Evolutionary conservation across 2,329 filamentous ascomycete genomes (phyloP), one percentile per base, ranked within the genome.

Genomic region (Pezicula carpinea): DNA sequence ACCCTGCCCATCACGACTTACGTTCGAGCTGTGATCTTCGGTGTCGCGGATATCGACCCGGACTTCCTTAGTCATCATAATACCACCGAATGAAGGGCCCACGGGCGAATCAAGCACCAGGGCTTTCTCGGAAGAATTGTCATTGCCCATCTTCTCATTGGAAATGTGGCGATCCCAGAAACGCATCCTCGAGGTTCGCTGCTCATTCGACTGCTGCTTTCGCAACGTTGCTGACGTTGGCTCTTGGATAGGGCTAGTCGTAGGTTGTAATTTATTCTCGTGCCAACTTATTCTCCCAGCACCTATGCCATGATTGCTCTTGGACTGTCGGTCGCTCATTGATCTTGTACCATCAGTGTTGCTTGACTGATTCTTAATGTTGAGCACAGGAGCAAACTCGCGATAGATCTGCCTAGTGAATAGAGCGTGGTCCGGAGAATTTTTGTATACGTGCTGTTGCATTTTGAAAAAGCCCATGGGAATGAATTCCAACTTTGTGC

Each of bases 401-500:
- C 77, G 74, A 56, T 82, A 77, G 2, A 84, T 72, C 26, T 74
- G 73, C 47, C 78, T 74, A 1, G 76, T 73, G 56, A 88, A 87
- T 2, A 73, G 74, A 4, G 78, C 71, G 38, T 81, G 74, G 53
- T 80, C 76, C 0, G 71, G 66, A 26, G 74, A 70, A 49, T 72
- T 72, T 22, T 73, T 69, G 55, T 82, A 76, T 0, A 79, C 73
- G 51, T 83, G 75, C 62, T 88, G 85, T 48, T 83, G 81, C 6
- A 77, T 70, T 53, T 79, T 81, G 68, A 87, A 87, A 53, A 87
- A 80, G 38, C 68, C 75, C 23, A 87, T 66, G 0, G 84, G 82
- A 1, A 77, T 71, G 53, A 85, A 84, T 46, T 75, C 71, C 57
- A 79, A 76, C 22, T 73, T 72, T 1, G 74, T 67, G 18, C 74